phyloP scores from a whole-genome alignment of 2,329 filamentous ascomycete genomes.

The Botrytis paeoniae region DNA sequence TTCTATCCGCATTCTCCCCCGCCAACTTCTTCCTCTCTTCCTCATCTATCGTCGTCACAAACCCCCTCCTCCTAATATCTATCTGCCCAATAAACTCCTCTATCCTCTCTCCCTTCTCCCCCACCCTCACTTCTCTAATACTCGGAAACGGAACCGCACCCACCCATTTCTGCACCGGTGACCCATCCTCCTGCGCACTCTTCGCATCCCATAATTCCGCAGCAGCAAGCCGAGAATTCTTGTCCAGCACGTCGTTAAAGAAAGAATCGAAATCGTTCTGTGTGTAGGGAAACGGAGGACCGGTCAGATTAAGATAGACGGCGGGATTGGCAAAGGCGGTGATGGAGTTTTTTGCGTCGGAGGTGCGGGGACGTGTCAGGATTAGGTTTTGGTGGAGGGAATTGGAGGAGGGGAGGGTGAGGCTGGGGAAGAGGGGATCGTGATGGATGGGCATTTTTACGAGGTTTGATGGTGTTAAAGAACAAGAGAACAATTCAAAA shows the following conservation, averaged over 20 bases:
- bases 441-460: not conserved
- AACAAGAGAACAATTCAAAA: no score
- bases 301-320: not conserved
- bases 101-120: not conserved
- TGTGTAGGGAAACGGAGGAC: slow-evolving; percentile 6
- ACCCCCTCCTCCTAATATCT: slow-evolving; percentile 7
- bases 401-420: not conserved
- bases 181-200: not conserved
- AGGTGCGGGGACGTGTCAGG: not conserved
- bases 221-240: not conserved
- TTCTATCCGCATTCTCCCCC: not conserved
- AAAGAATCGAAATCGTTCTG: slow-evolving; percentile 2
- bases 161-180: not conserved
- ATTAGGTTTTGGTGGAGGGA: slow-evolving; percentile 9
- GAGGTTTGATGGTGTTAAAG: not conserved
- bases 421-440: not conserved
- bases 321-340: not conserved
- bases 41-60: not conserved
- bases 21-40: not conserved
- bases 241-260: not conserved
- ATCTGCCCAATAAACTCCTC: slow-evolving; percentile 5
- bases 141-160: slow-evolving; percentile 8
- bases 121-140: slow-evolving; percentile 3
- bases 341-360: not conserved
- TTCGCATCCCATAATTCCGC: slow-evolving; percentile 1